phyloP scores from a whole-genome alignment of 2,329 filamentous ascomycete genomes.

The Arthrobotrys musiformis region DNA sequence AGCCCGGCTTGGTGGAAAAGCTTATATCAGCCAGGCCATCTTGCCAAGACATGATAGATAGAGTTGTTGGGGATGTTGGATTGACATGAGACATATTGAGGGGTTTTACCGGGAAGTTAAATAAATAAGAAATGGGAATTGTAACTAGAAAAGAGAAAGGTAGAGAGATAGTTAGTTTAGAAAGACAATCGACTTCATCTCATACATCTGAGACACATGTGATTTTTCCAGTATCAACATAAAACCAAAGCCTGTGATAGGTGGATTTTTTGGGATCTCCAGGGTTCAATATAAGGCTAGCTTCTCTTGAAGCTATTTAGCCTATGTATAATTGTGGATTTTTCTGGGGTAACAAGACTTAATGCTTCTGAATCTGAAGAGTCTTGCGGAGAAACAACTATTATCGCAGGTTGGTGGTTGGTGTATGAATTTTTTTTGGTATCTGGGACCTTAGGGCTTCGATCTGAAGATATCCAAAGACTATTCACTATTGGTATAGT shows the following conservation, averaged over 20 bases:
- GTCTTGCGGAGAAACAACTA: conserved; percentile 39
- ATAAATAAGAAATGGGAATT: no score
- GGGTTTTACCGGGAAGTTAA: no score
- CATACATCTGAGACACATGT: conserved; percentile 34
- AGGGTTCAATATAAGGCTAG: conserved; percentile 31
- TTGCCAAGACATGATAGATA: no score
- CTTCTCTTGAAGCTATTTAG: conserved; percentile 22
- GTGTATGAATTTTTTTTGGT: neutral
- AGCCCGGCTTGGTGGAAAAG: conserved; percentile 41
- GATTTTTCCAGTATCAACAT: conserved; percentile 43
- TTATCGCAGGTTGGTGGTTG: neutral
- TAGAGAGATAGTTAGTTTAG: no score
- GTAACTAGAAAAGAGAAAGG: no score
- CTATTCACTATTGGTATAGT: conserved; percentile 2
- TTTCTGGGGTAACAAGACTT: conserved; percentile 48
- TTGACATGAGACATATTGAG: no score
- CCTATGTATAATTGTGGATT: conserved; percentile 12
- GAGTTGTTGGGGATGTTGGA: no score
- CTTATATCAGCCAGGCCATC: conserved; percentile 48
- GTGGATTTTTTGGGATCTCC: conserved; percentile 50
- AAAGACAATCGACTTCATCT: no score
- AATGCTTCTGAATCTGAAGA: conserved; percentile 32
- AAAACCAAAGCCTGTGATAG: conserved; percentile 39
- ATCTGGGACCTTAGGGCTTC: neutral
- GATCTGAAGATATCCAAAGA: neutral